Percentiles rank a stretch among this genome's conserved stretches.
Conservation (phyloP, 768 basidiomycete species). For the Mycena filopes region DNA sequence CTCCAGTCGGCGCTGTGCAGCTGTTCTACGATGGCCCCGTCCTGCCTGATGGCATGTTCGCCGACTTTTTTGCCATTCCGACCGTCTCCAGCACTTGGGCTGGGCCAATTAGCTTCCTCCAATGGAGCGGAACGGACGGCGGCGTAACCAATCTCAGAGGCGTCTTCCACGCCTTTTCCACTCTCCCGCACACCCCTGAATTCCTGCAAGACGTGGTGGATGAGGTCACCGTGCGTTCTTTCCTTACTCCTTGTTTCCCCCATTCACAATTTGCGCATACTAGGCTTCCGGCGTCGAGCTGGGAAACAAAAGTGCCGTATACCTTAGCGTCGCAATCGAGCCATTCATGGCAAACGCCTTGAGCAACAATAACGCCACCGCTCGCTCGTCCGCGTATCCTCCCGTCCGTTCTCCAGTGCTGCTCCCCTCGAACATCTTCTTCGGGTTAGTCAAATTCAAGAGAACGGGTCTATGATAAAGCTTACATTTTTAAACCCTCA, state of each 20-base stretch:
- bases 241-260: neutral
- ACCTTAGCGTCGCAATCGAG: slow-evolving; percentile 27
- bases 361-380: neutral
- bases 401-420: slow-evolving; percentile 17
- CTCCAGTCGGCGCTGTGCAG: slow-evolving; percentile 13
- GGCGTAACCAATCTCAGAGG: slow-evolving; percentile 24
- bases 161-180: slow-evolving; percentile 27
- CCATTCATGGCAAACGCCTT: slow-evolving; percentile 20
- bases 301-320: slow-evolving; percentile 14
- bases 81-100: slow-evolving; percentile 5
- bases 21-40: slow-evolving; percentile 22
- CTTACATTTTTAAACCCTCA: too few relatives aligned
- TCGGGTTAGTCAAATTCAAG: slow-evolving; percentile 9
- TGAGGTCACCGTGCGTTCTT: slow-evolving; percentile 19
- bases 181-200: slow-evolving; percentile 24
- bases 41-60: slow-evolving; percentile 22
- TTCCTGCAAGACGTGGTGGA: slow-evolving; percentile 29
- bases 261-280: neutral
- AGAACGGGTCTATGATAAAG: too few relatives aligned
- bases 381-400: slow-evolving; percentile 22
- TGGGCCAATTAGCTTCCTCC: slow-evolving; percentile 23
- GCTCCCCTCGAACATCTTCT: slow-evolving; percentile 27
- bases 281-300: slow-evolving; percentile 16
- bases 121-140: slow-evolving; percentile 25
- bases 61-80: slow-evolving; percentile 27